Percentiles rank a stretch among this genome's conserved stretches.
Evolutionary conservation across 2,329 filamentous ascomycete genomes (phyloP).

Genomic region (Zymoseptoria brevis): DNA sequence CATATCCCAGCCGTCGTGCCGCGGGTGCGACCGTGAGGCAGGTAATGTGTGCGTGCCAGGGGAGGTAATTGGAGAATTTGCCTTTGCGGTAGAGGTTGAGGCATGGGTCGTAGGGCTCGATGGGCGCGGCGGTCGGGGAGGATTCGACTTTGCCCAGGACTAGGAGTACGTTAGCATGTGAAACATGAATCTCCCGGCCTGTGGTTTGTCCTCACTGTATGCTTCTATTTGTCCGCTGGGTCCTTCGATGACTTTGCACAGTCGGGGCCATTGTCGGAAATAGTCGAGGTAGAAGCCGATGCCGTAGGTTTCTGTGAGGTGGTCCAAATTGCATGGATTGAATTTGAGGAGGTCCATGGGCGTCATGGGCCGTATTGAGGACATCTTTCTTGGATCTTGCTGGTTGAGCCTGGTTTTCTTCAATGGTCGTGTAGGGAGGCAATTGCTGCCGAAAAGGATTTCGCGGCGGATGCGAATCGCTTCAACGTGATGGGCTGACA

Average conservation of each 20-base stretch:
- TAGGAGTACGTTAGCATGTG: too few species aligned
- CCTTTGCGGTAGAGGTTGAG: constrained; percentile 30
- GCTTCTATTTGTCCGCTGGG: constrained; percentile 81
- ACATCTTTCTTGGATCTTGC: constrained; percentile 6
- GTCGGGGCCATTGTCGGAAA: constrained; percentile 86
- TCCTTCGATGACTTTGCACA: constrained; percentile 89
- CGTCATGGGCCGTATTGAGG: constrained; percentile 69
- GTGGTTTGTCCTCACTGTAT: too few species aligned
- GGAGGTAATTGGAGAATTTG: constrained; percentile 66
- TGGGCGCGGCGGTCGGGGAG: constrained; percentile 61
- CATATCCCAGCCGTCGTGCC: constrained; percentile 78
- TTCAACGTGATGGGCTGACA: neutral
- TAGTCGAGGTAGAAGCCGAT: constrained; percentile 94
- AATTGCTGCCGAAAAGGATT: neutral
- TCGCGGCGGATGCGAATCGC: neutral
- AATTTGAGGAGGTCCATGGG: constrained; percentile 79
- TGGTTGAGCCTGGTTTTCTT: neutral
- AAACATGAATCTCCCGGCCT: too few species aligned
- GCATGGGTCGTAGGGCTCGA: constrained; percentile 59
- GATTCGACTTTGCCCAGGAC: constrained; percentile 95
- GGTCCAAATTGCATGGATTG: constrained; percentile 91
- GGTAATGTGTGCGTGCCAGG: constrained; percentile 98
- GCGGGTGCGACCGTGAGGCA: constrained; percentile 85
- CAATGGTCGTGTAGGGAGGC: neutral
- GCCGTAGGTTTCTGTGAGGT: constrained; percentile 96